Conservation (phyloP, 305 asterid species). For the Fraxinus sp. region DNA sequence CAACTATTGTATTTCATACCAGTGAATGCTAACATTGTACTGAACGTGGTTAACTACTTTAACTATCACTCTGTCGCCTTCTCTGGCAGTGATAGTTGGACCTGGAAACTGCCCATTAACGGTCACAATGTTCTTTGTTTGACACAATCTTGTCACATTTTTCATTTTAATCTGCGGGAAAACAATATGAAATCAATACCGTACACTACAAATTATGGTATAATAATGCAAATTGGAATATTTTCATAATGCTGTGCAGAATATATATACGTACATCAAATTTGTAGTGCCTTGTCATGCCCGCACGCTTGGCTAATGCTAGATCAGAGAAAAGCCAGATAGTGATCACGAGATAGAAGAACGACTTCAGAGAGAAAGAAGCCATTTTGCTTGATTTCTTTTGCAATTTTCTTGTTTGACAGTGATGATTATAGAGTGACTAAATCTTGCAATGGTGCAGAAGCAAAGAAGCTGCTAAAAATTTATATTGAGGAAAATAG, state of each 20-base stretch:
- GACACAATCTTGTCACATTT: conserved; percentile 40
- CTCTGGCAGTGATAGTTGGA: conserved; percentile 41
- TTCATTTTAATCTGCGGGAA: conserved; percentile 34
- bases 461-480: not conserved
- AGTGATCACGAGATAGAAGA: conserved; percentile 9
- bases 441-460: not conserved
- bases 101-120: conserved; percentile 47
- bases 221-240: not conserved
- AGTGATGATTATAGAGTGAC: not conserved
- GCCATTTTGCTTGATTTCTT: conserved; percentile 24
- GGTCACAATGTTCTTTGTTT: conserved; percentile 40
- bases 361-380: conserved; percentile 22
- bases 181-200: not conserved
- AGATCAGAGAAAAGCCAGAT: conserved; percentile 28
- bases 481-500: conserved; percentile 28
- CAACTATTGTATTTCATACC: conserved; percentile 18
- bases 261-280: conserved; percentile 39
- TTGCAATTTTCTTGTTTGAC: not conserved
- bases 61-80: conserved; percentile 39
- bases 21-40: conserved; percentile 40
- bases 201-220: not conserved
- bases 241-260: not conserved
- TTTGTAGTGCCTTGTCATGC: conserved; percentile 52
- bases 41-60: conserved; percentile 40
- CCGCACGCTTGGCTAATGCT: conserved; percentile 37